Base-by-base conservation (phyloP, 1,284 basidiomycete genomes). In the Trichosporon coremiiforme region DNA sequence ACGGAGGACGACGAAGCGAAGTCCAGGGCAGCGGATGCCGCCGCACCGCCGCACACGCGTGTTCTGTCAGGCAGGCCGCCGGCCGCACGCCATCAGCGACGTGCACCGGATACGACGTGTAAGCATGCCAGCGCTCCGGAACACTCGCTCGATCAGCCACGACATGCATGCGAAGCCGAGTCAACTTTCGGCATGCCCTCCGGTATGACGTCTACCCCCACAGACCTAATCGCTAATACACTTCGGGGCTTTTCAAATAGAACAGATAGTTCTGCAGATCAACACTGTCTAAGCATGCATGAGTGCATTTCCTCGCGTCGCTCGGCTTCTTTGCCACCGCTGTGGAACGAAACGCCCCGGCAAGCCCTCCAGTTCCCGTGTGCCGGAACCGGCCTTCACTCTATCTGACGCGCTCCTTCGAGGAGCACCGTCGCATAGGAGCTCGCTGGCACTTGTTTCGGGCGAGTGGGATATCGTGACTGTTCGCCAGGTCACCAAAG, bases 131-230 rank as follows among this genome's bases (percentile, higher is more conserved):
- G 7, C 47, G 1, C 15, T 22, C 17, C 47, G 47, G 47, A 33
- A 33, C 33, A 4, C 8, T 12, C 20, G 20, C 47, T 53, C 47
- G 47, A 53, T 53, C 47, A 53, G 47, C 22, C 47, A 53, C 47
- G 20, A 53, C 47, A 22, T 53, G 47, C 47, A 53, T 53, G 47
- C 47, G 47, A 53, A 53, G 47, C 47, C 41, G 41, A n/a, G 41
- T 47, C 45, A 47, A 10, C 36, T 10, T 38, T 38, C 36, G 36
- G 36, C 36, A 38, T 38, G 33, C 33, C 10, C 6, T 2, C 36
- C 36, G 41, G 41, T 45, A 45, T 45, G 41, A 45, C 41, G 41
- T 45, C 15, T 45, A 45, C 41, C 13, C 38, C 10, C 38, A 41
- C n/a, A 12, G 38, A 41, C 6, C 38, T 41, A 41, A 10, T 45